These are phyloP conservation scores for Colletotrichum somersetense DNA, from an alignment of 2,329 filamentous ascomycete species.

Conservation along the genomic window DNA sequence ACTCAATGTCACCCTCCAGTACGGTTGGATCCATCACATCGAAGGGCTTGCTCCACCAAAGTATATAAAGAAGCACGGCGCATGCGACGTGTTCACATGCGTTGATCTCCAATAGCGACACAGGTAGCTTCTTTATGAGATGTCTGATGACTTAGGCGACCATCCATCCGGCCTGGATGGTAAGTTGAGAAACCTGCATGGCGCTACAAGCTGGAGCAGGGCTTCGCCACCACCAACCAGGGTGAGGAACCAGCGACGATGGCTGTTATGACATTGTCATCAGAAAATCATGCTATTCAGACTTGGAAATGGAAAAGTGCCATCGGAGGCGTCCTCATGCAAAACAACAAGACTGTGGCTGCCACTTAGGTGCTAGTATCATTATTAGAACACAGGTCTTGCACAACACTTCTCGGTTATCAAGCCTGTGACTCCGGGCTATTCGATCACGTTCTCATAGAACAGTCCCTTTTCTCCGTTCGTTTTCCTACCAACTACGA, in stretches of 20 bases:
- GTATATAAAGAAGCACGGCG: conserved; percentile 49
- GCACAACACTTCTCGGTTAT: neutral
- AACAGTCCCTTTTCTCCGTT: neutral
- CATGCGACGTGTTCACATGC: conserved; percentile 52
- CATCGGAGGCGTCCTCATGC: neutral
- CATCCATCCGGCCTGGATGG: conserved; percentile 54
- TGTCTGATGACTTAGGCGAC: conserved; percentile 51
- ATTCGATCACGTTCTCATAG: too few species aligned
- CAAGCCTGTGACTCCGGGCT: neutral
- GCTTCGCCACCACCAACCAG: conserved; percentile 27
- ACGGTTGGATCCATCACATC: conserved; percentile 33
- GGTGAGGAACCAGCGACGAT: conserved; percentile 24
- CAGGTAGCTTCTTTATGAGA: conserved; percentile 47
- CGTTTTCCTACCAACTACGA: neutral
- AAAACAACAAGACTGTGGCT: neutral
- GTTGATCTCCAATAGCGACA: conserved; percentile 53
- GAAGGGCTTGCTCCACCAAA: conserved; percentile 52
- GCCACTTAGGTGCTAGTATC: neutral
- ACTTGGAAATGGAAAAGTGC: neutral
- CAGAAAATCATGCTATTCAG: neutral
- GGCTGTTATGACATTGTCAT: neutral
- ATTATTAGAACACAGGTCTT: neutral
- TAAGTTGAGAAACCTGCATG: conserved; percentile 16
- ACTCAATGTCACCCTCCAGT: conserved; percentile 1
- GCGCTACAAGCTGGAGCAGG: conserved; percentile 31